Evolutionary conservation across 2,329 filamentous ascomycete genomes (phyloP).

Genomic region (Colletotrichum godetiae): DNA sequence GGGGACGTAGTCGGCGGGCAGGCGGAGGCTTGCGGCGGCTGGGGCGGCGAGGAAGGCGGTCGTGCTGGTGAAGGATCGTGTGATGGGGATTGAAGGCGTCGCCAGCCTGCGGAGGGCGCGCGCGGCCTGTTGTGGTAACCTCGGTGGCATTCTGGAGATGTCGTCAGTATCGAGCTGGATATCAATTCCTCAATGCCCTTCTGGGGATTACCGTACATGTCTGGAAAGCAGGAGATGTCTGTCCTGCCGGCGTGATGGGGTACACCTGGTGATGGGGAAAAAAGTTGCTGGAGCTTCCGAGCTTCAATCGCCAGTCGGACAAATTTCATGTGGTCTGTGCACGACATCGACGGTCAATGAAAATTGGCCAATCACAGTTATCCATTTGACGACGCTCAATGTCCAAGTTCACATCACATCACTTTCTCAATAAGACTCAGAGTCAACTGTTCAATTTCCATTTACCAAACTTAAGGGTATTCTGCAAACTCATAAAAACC

Average conservation of each 20-base stretch:
- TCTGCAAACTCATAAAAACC: too few species aligned
- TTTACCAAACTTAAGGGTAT: background rate
- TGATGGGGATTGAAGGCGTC: constrained; percentile 20
- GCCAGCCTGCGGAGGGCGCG: constrained; percentile 35
- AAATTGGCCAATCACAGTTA: constrained; percentile 30
- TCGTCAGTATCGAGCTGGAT: background rate
- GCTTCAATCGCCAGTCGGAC: constrained; percentile 26
- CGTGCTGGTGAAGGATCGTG: constrained; percentile 30
- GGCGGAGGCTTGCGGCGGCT: constrained; percentile 43
- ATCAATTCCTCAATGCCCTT: too few species aligned
- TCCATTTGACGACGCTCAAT: background rate
- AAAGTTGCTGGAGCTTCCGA: constrained; percentile 32
- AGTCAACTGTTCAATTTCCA: background rate
- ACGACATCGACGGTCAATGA: background rate
- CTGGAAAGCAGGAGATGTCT: constrained; percentile 14
- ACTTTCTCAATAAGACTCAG: background rate
- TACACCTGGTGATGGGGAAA: constrained; percentile 26
- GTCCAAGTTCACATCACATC: background rate
- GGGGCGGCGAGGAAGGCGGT: constrained; percentile 38
- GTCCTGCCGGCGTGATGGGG: constrained; percentile 15
- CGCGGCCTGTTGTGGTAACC: constrained; percentile 34
- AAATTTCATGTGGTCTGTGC: constrained; percentile 37
- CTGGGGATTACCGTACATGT: constrained; percentile 10
- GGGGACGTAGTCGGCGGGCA: constrained; percentile 64
- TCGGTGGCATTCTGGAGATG: constrained; percentile 28